Percentiles rank a stretch among this genome's conserved stretches.
Conservation (phyloP, 1,284 basidiomycete genomes). For the Fistulinella cinereoalba region DNA sequence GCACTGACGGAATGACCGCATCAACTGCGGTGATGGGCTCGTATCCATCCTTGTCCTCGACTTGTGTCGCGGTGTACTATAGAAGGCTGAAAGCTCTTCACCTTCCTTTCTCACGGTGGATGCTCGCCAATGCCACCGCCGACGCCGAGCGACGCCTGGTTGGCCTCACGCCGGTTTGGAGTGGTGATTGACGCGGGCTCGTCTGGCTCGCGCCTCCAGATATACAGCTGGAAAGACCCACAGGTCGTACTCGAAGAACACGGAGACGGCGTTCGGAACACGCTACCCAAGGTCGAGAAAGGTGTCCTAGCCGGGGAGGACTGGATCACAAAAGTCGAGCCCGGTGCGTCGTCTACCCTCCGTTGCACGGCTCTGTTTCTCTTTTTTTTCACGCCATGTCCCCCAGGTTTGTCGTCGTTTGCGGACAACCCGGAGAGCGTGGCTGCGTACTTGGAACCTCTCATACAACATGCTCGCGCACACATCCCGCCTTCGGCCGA, state of each 20-base stretch:
- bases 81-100: constrained; percentile 19
- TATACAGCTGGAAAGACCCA: constrained; percentile 95
- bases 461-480: constrained; percentile 80
- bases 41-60: constrained; percentile 4
- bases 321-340: constrained; percentile 92
- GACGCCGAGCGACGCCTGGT: constrained; percentile 65
- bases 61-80: too few relatives aligned
- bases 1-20: too few relatives aligned
- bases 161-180: constrained; percentile 81
- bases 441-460: constrained; percentile 73
- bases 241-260: constrained; percentile 48
- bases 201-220: constrained; percentile 93
- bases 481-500: constrained; percentile 86
- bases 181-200: constrained; percentile 98
- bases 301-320: constrained; percentile 77
- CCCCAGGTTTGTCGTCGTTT: constrained; percentile 85
- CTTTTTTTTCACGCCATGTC: too few relatives aligned
- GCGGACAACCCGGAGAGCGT: constrained; percentile 69
- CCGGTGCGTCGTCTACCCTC: constrained; percentile 84
- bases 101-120: constrained; percentile 28
- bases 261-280: constrained; percentile 44
- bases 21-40: too few relatives aligned
- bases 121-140: constrained; percentile 66
- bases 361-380: too few relatives aligned
- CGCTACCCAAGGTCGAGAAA: constrained; percentile 86